Conservation (phyloP, 345 rosid species). For the Eucalyptus globulus region DNA sequence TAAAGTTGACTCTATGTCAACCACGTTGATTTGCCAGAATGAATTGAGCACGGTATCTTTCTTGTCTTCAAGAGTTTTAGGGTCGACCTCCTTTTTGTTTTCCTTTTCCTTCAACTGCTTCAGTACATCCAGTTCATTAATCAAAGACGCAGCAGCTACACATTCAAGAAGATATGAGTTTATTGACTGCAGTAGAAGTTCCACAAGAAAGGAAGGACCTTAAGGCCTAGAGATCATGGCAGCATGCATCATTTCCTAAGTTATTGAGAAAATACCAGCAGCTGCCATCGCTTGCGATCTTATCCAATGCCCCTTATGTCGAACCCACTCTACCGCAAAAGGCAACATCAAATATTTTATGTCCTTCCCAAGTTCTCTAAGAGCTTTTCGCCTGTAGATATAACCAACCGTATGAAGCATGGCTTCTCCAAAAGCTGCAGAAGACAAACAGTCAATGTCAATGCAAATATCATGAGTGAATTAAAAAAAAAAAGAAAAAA, state of each 20-base stretch:
- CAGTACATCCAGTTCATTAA: conserved; percentile 41
- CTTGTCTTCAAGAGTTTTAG: conserved; percentile 19
- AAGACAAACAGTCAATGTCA: neutral
- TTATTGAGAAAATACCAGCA: conserved; percentile 28
- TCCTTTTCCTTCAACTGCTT: conserved; percentile 32
- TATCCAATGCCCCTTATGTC: conserved; percentile 77
- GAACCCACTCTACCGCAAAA: conserved; percentile 87
- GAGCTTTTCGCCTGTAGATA: conserved; percentile 76
- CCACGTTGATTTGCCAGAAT: conserved; percentile 90
- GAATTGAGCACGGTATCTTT: conserved; percentile 22
- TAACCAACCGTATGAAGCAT: conserved; percentile 90
- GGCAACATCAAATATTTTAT: conserved; percentile 77
- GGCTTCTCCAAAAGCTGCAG: conserved; percentile 87
- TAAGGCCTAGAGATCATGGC: neutral
- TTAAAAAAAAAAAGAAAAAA: neutral
- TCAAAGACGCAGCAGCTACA: conserved; percentile 69
- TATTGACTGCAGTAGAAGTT: neutral
- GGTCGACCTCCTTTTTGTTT: conserved; percentile 34
- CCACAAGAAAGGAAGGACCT: neutral
- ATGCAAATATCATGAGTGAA: neutral
- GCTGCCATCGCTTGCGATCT: conserved; percentile 91
- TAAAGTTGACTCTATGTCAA: conserved; percentile 47
- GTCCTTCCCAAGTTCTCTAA: conserved; percentile 80
- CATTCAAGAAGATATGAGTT: neutral
- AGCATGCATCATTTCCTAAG: neutral